Conservation (phyloP, 1,284 basidiomycete genomes). For the Rhodotorula mucilaginosa region DNA sequence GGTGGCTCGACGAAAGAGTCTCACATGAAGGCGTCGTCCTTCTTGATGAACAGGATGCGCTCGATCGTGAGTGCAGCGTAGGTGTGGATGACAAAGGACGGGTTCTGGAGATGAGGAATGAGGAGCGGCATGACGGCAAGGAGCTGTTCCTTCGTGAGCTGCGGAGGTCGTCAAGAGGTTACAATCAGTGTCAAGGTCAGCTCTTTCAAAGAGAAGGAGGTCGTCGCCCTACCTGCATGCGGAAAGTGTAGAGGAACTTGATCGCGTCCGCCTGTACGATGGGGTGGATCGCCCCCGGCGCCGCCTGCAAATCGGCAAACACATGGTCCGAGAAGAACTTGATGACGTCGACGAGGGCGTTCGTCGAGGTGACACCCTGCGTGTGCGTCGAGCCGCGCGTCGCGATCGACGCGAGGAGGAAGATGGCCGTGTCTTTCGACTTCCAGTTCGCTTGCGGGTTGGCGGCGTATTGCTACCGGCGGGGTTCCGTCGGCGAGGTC, state of each 20-base stretch:
- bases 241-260: constrained; percentile 87
- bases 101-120: constrained; percentile 67
- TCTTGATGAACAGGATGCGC: constrained; percentile 71
- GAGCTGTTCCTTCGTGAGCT: constrained; percentile 93
- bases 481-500: no score
- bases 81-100: constrained; percentile 51
- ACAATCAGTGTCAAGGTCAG: neutral
- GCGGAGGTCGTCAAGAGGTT: neutral
- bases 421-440: constrained; percentile 94
- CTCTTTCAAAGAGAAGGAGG: neutral
- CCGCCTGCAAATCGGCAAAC: constrained; percentile 78
- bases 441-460: constrained; percentile 78
- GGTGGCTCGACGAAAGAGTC: constrained; percentile 44
- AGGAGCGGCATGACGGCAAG: constrained; percentile 85
- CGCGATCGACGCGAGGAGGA: constrained; percentile 85
- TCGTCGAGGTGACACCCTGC: constrained; percentile 91
- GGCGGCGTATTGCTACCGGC: constrained; percentile 53
- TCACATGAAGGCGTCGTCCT: constrained; percentile 65
- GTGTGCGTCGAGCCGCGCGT: constrained; percentile 75
- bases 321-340: constrained; percentile 93
- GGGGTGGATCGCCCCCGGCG: constrained; percentile 68
- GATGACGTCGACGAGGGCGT: constrained; percentile 87
- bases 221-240: constrained; percentile 71
- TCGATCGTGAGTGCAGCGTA: constrained; percentile 54
- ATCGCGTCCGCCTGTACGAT: constrained; percentile 96